Evolutionary conservation across 2,329 filamentous ascomycete species (phyloP).

Genomic region (Emmonsiellopsis sp.): DNA sequence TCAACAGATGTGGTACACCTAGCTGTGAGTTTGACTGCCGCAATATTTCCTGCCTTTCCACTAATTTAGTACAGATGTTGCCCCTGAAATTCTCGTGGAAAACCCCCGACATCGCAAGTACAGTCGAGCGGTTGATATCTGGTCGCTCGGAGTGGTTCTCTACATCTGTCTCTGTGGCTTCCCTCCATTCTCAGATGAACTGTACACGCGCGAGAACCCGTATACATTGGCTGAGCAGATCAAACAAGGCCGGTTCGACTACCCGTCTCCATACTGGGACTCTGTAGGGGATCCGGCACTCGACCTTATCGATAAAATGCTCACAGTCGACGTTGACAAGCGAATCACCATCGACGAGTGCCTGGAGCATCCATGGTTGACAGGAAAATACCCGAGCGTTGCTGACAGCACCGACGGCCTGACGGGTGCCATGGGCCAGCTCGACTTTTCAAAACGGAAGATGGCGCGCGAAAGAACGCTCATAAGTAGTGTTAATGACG

Average conservation of each 20-base stretch:
- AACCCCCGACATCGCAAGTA: constrained; percentile 76
- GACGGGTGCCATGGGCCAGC: constrained; percentile 70
- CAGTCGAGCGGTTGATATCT: constrained; percentile 89
- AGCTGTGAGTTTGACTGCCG: constrained; percentile 50
- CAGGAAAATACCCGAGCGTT: constrained; percentile 46
- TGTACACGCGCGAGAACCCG: constrained; percentile 71
- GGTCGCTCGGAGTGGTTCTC: constrained; percentile 94
- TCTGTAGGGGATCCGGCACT: constrained; percentile 76
- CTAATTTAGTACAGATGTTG: constrained; percentile 53
- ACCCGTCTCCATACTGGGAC: constrained; percentile 95
- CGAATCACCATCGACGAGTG: constrained; percentile 87
- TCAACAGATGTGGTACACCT: constrained; percentile 68
- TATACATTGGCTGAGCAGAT: constrained; percentile 85
- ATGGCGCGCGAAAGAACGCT: constrained; percentile 74
- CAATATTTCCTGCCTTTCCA: not conserved
- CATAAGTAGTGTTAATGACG: constrained; percentile 70
- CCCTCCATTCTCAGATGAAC: constrained; percentile 91
- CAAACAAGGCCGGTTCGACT: constrained; percentile 80
- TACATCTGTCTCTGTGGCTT: constrained; percentile 98
- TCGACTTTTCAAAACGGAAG: constrained; percentile 79
- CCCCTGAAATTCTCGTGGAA: constrained; percentile 77
- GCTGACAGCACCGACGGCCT: constrained; percentile 88
- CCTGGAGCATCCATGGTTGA: constrained; percentile 84
- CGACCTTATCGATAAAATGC: constrained; percentile 90
- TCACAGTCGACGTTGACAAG: constrained; percentile 75